Evolutionary conservation across 164 flowering plant genomes (phyloP).

Genomic region (Piper betle): DNA sequence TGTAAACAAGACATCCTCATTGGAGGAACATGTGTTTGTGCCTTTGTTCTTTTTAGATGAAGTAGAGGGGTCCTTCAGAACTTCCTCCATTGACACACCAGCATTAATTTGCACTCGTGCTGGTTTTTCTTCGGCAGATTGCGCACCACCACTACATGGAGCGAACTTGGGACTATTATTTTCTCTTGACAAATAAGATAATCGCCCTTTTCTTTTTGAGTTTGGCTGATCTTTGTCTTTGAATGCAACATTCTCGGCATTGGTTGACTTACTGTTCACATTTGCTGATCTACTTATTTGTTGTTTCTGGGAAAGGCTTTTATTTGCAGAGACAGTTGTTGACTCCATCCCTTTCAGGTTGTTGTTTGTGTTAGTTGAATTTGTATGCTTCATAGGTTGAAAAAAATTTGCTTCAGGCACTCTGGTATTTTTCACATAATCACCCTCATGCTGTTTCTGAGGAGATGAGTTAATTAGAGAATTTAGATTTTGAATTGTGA

Average conservation of each 20-base stretch:
- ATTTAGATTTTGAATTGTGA: background rate
- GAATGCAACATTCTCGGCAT: background rate
- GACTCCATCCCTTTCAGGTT: background rate
- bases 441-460: background rate
- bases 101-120: background rate
- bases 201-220: background rate
- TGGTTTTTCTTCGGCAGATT: background rate
- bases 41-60: background rate
- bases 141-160: background rate
- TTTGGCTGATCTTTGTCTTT: background rate
- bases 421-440: background rate
- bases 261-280: background rate
- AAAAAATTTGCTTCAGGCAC: background rate
- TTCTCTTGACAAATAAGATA: background rate
- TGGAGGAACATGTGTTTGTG: background rate
- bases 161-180: background rate
- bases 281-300: background rate
- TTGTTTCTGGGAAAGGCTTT: background rate
- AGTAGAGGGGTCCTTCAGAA: background rate
- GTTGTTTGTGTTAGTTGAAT: background rate
- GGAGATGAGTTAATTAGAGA: background rate
- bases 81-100: background rate
- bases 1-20: background rate
- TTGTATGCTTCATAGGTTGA: background rate
- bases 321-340: background rate